A percentile compares a stretch with the other conserved stretches of the same genome.
These are phyloP conservation scores for Leersia perrieri DNA, from an alignment of 176 grass and related monocot genomes.

Conservation along the genomic window DNA sequence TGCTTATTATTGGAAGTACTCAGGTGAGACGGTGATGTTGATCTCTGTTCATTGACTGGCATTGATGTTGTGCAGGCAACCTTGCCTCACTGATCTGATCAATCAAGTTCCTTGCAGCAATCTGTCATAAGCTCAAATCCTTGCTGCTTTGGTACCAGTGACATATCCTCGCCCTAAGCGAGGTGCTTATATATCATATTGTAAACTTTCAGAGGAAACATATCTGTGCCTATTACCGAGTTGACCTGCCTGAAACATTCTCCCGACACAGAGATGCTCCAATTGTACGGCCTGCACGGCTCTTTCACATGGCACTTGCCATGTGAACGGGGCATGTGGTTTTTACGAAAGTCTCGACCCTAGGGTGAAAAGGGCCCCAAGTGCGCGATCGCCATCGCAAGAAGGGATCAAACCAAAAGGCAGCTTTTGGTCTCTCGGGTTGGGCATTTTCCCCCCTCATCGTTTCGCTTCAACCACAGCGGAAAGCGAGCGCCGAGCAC, in stretches of 20 bases:
- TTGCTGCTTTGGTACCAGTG: neutral
- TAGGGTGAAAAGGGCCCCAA: neutral
- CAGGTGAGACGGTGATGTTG: neutral
- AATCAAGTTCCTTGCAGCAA: neutral
- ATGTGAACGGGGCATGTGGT: constrained; percentile 21
- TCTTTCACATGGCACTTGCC: neutral
- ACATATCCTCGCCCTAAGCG: neutral
- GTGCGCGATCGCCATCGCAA: constrained; percentile 2
- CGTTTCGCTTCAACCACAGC: neutral
- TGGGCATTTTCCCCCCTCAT: neutral
- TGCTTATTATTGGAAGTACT: neutral
- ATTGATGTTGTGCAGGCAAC: neutral
- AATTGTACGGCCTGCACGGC: neutral
- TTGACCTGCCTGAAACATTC: neutral
- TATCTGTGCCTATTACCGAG: neutral
- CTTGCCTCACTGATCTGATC: neutral
- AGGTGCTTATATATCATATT: neutral
- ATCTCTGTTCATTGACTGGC: neutral
- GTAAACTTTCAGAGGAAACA: neutral
- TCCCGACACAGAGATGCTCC: neutral
- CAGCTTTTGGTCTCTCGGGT: neutral
- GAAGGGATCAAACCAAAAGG: neutral
- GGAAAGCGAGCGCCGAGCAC: neutral
- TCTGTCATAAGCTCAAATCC: neutral
- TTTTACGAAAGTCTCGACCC: constrained; percentile 1